These are phyloP conservation scores for Epichloe sp. DNA, from an alignment of 2,329 filamentous ascomycete species.

Conservation along the genomic window DNA sequence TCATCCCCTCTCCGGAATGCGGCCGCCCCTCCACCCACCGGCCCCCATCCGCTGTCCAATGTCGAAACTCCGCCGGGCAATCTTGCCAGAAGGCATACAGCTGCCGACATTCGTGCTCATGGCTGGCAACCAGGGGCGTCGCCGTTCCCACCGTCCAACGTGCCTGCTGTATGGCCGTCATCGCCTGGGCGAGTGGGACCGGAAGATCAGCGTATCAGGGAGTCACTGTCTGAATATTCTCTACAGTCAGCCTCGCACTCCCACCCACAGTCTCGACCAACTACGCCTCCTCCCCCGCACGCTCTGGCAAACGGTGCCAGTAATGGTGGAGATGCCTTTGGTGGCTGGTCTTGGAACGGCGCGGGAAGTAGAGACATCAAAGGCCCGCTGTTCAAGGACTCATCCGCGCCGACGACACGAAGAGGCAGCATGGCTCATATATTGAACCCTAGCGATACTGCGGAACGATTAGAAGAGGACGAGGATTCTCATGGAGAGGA, in stretches of 20 bases:
- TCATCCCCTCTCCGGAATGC: constrained; percentile 63
- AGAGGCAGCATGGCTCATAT: constrained; percentile 51
- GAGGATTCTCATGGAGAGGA: constrained; percentile 42
- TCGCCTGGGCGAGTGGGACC: constrained; percentile 36
- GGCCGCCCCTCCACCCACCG: constrained; percentile 48
- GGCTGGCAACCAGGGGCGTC: constrained; percentile 57
- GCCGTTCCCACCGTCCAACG: constrained; percentile 48
- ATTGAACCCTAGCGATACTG: constrained; percentile 45
- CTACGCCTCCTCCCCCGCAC: constrained; percentile 40
- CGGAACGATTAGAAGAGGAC: constrained; percentile 42
- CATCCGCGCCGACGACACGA: constrained; percentile 42
- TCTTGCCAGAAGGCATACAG: constrained; percentile 76
- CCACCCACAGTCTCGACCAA: constrained; percentile 36
- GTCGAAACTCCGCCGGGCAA: constrained; percentile 52
- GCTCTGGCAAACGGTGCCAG: constrained; percentile 27
- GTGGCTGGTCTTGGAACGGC: constrained; percentile 43
- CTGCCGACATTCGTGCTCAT: constrained; percentile 85
- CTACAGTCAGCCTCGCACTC: constrained; percentile 29
- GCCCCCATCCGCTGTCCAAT: constrained; percentile 51
- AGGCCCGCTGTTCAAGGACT: constrained; percentile 37
- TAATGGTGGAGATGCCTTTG: constrained; percentile 31
- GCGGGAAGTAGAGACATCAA: constrained; percentile 35
- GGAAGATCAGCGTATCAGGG: constrained; percentile 42
- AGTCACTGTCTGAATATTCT: constrained; percentile 44
- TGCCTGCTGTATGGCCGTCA: constrained; percentile 39